These are phyloP conservation scores for Phaeotremella skinneri DNA, from an alignment of 768 basidiomycete species.

Conservation along the genomic window DNA sequence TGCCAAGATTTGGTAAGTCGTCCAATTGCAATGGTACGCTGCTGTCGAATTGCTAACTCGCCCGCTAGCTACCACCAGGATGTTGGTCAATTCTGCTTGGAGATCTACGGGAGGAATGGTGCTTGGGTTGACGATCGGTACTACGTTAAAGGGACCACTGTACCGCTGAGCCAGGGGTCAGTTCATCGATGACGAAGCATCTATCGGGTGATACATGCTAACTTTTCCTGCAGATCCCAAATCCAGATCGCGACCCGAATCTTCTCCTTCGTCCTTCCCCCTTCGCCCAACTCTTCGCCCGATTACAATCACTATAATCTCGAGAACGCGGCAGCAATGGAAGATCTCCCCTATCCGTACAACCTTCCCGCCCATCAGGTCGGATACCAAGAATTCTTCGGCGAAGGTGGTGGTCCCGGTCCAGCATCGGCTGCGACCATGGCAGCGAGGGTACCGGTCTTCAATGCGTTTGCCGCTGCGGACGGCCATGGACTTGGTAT, in stretches of 20 bases:
- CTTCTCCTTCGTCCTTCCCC: slow-evolving; percentile 94
- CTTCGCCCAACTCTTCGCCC: slow-evolving; percentile 51
- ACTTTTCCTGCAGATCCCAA: slow-evolving; percentile 39
- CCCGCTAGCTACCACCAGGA: slow-evolving; percentile 39
- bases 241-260: slow-evolving; percentile 87
- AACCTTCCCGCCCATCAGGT: slow-evolving; percentile 35
- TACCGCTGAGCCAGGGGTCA: slow-evolving; percentile 80
- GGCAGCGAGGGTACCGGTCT: slow-evolving; percentile 29
- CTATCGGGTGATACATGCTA: background rate
- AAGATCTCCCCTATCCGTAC: slow-evolving; percentile 40
- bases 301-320: slow-evolving; percentile 23
- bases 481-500: slow-evolving; percentile 38
- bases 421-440: slow-evolving; percentile 30
- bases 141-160: slow-evolving; percentile 80
- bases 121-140: slow-evolving; percentile 98
- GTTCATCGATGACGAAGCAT: slow-evolving; percentile 27
- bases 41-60: background rate
- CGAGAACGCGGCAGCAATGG: slow-evolving; percentile 19
- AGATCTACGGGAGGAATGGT: slow-evolving; percentile 92
- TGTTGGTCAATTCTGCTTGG: slow-evolving; percentile 56
- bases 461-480: slow-evolving; percentile 42
- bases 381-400: slow-evolving; percentile 41
- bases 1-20: slow-evolving; percentile 79
- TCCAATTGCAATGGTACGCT: background rate
- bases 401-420: slow-evolving; percentile 36